These are phyloP conservation scores for Coemansia sp. DNA, from an alignment of 192 early-diverging fungal genomes.

Conservation along the genomic window DNA sequence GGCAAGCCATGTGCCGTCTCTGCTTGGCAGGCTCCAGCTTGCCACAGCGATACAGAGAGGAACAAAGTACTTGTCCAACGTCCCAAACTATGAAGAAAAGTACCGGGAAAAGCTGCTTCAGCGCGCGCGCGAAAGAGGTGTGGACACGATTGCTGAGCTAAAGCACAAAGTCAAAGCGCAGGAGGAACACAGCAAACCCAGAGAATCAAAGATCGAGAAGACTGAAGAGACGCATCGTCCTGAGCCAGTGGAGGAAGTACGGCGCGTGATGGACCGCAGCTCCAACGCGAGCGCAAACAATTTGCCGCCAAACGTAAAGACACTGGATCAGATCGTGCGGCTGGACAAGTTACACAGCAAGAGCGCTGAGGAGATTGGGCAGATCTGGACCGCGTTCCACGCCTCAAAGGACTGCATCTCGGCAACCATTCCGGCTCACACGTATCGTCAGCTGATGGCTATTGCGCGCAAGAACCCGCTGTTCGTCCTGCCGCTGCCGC, in stretches of 20 bases:
- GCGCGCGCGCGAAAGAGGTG: conserved; percentile 55
- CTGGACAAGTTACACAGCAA: conserved; percentile 52
- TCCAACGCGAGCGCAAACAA: conserved; percentile 7
- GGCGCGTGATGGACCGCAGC: conserved; percentile 11
- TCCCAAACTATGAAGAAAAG: conserved; percentile 60
- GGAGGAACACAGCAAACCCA: not conserved
- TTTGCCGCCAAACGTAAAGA: conserved; percentile 46
- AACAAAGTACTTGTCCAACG: conserved; percentile 46
- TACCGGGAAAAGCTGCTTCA: conserved; percentile 65
- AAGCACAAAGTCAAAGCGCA: conserved; percentile 19
- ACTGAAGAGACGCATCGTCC: not conserved
- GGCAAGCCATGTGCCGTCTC: not conserved
- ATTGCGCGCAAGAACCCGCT: conserved; percentile 50
- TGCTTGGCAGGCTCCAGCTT: conserved; percentile 16
- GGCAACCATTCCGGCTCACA: conserved; percentile 62
- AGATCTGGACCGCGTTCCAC: conserved; percentile 79
- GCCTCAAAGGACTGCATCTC: conserved; percentile 59
- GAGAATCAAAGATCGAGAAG: not conserved
- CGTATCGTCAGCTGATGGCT: conserved; percentile 59
- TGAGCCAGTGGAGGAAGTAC: conserved; percentile 6
- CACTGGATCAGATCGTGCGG: conserved; percentile 59
- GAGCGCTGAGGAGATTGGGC: conserved; percentile 43
- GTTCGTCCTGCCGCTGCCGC: conserved; percentile 86
- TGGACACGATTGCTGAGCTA: conserved; percentile 34
- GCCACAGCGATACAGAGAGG: conserved; percentile 7